Evolutionary conservation across 1,284 basidiomycete species (phyloP), one percentile per base, ranked within the genome.

Genomic region (Retiboletus flavoniger): DNA sequence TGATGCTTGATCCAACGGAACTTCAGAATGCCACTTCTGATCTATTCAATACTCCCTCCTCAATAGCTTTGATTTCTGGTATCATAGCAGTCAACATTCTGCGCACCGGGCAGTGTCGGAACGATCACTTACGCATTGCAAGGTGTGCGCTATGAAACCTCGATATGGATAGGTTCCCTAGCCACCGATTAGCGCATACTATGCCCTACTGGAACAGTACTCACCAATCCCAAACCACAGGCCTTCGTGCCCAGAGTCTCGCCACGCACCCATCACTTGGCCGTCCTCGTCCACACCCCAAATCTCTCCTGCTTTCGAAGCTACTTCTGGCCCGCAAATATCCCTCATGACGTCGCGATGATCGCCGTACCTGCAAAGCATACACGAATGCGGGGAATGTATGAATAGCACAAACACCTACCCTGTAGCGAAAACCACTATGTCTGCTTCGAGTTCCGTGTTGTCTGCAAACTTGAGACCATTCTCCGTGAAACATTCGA

Each of bases 221-320:
- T 36, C 29, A 76, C 83, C 82, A 59, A 82, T 76, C 75, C 82
- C 79, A 62, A 77, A 78, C 77, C 82, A 88, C 47, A 83, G 61
- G 19, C 78, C 76, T 10, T 74, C 74, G 1, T 82, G 68, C 7
- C 82, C 83, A 21, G 76, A 64, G 58, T 80, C 76, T 10, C 79
- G 69, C 72, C 76, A 82, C 7, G 74, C 71, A 9, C 78, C 77
- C 19, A 74, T 71, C 38, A 85, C 69, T 67, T 87, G 83, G 1
- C 83, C 82, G 58, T 87, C 83, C 13, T 69, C 64, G 60, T 82
- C 75, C 31, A 83, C 61, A 2, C 81, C 79, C 86, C 84, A 87
- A 26, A 87, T 70, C 0, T 74, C 73, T 32, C 75, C 73, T 41
- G 81, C 62, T 36, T 74, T 73, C 17, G 75, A 68, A 3, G 74